phyloP scores from a whole-genome alignment of 192 early-diverging fungal genomes.

The Coemansia sp. region DNA sequence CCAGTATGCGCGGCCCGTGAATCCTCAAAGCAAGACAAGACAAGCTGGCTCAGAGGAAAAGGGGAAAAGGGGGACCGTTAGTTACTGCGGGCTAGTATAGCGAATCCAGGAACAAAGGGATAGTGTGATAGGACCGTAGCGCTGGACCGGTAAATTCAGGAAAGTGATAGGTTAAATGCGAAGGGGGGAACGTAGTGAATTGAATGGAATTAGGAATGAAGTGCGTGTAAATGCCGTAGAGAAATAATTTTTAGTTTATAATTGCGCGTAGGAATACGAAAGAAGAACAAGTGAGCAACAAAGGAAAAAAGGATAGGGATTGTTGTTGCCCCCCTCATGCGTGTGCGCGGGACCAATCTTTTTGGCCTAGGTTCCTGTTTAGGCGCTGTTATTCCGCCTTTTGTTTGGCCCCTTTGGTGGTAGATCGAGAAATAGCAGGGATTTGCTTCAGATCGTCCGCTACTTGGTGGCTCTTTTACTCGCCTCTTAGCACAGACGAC shows the following conservation, averaged over 20 bases:
- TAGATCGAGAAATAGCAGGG: constrained; percentile 8
- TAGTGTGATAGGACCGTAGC: not conserved
- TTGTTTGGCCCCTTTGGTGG: not conserved
- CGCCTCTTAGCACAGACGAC: not conserved
- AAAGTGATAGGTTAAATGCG: constrained; percentile 1
- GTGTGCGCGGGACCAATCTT: not conserved
- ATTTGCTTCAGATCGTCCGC: constrained; percentile 7
- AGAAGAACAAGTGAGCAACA: not conserved
- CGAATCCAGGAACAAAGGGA: not conserved
- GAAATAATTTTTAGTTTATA: constrained; percentile 1
- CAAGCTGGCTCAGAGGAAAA: not conserved
- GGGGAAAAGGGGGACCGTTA: not conserved
- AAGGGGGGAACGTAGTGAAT: not conserved
- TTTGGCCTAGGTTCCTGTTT: not conserved
- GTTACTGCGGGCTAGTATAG: not conserved
- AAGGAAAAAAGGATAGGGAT: not conserved
- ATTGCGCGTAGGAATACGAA: not conserved
- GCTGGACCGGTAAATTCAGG: not conserved
- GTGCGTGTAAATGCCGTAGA: constrained; percentile 7
- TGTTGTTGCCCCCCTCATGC: not conserved
- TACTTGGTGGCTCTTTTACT: not conserved
- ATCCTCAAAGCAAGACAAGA: not conserved
- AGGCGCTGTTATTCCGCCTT: constrained; percentile 4
- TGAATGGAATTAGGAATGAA: constrained; percentile 1
- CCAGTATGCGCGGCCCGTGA: not conserved